Conservation (phyloP, 2,329 filamentous ascomycete genomes). For the Phialophora tarda region DNA sequence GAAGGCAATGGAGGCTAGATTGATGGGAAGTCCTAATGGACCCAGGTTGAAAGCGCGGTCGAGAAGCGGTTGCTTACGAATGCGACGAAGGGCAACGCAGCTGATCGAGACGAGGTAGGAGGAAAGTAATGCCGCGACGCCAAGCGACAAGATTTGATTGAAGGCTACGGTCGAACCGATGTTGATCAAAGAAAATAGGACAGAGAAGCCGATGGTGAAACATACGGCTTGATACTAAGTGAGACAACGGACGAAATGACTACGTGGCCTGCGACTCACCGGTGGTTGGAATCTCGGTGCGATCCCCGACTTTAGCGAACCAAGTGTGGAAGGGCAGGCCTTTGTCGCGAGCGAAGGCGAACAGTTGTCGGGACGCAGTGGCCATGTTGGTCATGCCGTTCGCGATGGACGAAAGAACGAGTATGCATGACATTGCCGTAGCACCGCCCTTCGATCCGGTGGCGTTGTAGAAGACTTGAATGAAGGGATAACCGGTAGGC, state of each 20-base stretch:
- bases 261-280: constrained; percentile 10
- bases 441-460: constrained; percentile 43
- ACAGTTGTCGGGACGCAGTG: constrained; percentile 47
- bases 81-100: constrained; percentile 45
- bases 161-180: constrained; percentile 48
- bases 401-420: constrained; percentile 41
- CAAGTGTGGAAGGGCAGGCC: constrained; percentile 39
- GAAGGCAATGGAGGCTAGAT: constrained; percentile 41
- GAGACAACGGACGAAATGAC: background rate
- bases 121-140: constrained; percentile 46
- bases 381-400: constrained; percentile 45
- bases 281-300: constrained; percentile 29
- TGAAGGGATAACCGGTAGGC: constrained; percentile 40
- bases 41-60: constrained; percentile 54
- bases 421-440: constrained; percentile 42
- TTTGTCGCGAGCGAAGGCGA: constrained; percentile 49
- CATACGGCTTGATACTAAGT: constrained; percentile 24
- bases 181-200: constrained; percentile 47
- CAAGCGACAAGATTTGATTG: constrained; percentile 49
- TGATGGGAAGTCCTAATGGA: constrained; percentile 51
- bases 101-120: constrained; percentile 48
- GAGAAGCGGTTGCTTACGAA: constrained; percentile 45
- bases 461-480: constrained; percentile 46
- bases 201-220: constrained; percentile 55
- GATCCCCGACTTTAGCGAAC: constrained; percentile 21